phyloP scores from a whole-genome alignment of 1,284 basidiomycete genomes.

The Ustilago esculenta region DNA sequence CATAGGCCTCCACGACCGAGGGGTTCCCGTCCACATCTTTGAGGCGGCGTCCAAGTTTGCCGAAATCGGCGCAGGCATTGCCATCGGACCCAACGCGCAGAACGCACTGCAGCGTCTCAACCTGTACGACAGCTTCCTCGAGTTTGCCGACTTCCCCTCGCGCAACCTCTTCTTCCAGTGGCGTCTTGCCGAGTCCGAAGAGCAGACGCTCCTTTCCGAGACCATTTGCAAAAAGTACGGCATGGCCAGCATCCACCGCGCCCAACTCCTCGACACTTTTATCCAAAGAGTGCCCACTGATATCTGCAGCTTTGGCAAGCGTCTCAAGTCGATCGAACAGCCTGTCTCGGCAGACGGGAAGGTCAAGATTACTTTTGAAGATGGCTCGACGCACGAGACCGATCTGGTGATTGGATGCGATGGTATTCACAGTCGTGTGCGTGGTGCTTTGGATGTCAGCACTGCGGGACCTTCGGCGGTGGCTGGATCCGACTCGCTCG shows the following conservation, averaged over 20 bases:
- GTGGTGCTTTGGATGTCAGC: constrained; percentile 44
- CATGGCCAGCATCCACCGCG: constrained; percentile 47
- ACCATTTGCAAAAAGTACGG: constrained; percentile 44
- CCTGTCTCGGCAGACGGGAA: constrained; percentile 1
- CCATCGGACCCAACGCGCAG: constrained; percentile 30
- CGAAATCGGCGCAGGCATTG: constrained; percentile 49
- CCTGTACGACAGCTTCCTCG: constrained; percentile 35
- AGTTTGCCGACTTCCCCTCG: constrained; percentile 35
- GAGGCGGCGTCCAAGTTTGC: constrained; percentile 38
- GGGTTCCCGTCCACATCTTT: constrained; percentile 40
- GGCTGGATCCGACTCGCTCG: constrained; percentile 28
- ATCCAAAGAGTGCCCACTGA: constrained; percentile 23
- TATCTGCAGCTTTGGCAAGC: constrained; percentile 44
- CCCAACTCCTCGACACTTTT: constrained; percentile 44
- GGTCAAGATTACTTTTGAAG: constrained; percentile 32
- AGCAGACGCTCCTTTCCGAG: constrained; percentile 32
- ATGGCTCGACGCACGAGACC: constrained; percentile 30
- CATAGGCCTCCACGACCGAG: constrained; percentile 27
- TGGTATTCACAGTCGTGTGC: constrained; percentile 60
- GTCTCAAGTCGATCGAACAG: constrained; percentile 24
- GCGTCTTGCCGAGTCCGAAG: constrained; percentile 32
- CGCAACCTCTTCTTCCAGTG: constrained; percentile 53
- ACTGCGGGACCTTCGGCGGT: constrained; percentile 29
- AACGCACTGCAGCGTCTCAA: constrained; percentile 28
- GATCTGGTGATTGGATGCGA: constrained; percentile 65